Evolutionary conservation across 768 basidiomycete genomes (phyloP).

Genomic region (Fistulinella prunicolor): DNA sequence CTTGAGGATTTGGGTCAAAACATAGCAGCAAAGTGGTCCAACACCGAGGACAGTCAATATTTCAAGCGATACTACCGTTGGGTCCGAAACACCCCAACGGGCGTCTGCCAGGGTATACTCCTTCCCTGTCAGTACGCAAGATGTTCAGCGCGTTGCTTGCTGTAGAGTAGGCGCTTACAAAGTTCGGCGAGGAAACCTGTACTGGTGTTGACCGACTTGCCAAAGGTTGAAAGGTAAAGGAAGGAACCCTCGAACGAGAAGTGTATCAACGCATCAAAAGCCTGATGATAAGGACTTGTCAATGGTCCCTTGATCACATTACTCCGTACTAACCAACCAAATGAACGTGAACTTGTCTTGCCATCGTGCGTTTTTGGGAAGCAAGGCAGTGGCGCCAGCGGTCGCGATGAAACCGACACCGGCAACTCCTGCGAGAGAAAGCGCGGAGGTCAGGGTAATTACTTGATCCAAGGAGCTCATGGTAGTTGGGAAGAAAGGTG

Average conservation of each 20-base stretch:
- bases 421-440: constrained; percentile 60
- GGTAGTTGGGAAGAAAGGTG: neutral
- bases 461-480: constrained; percentile 28
- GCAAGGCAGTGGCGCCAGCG: constrained; percentile 48
- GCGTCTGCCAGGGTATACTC: constrained; percentile 80
- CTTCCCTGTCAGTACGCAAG: constrained; percentile 50
- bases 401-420: constrained; percentile 50
- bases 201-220: constrained; percentile 67
- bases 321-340: constrained; percentile 58
- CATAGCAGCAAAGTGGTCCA: constrained; percentile 71
- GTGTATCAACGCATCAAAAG: constrained; percentile 80
- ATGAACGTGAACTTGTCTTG: constrained; percentile 71
- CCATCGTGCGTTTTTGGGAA: constrained; percentile 62
- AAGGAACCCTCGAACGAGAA: constrained; percentile 79
- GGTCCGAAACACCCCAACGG: constrained; percentile 78
- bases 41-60: constrained; percentile 74
- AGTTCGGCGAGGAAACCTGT: constrained; percentile 67
- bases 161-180: constrained; percentile 46
- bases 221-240: constrained; percentile 73
- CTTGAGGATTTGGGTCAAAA: constrained; percentile 61
- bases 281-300: constrained; percentile 28
- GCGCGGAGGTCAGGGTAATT: constrained; percentile 60
- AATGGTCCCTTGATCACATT: neutral
- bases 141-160: neutral
- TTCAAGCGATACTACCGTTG: constrained; percentile 79